Evolutionary conservation across 176 grass and related monocot species (phyloP), one percentile per base, ranked within the genome.

Genomic region (Luzula sylvatica): DNA sequence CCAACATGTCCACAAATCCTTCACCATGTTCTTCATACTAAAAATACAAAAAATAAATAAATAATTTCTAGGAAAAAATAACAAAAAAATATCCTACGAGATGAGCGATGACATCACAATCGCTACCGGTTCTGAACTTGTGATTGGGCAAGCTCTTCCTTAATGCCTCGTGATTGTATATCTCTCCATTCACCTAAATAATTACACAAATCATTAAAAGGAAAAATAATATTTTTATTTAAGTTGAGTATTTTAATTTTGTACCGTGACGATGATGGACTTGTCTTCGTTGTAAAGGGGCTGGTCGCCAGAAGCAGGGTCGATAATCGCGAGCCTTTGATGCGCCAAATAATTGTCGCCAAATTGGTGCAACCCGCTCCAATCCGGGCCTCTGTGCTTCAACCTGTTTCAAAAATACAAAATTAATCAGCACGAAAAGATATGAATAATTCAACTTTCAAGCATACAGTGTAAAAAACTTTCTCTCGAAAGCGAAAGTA

Each of bases 71-170:
- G 28, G 2, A 54, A 14, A 26, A 47, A 14, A 0, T 17, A 9
- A 7, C 18, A 3, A n/a, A n/a, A n/a, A n/a, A n/a, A 12, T 20
- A 61, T 28, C 75, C 82, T 40, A 98, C 93, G 77, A 98, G 72
- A n/a, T 87, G 68, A 47, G 87, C 87, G 71, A 98, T 98, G 52
- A 92, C 81, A 22, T 98, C 93, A 72, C 93, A 92, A 60, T 98
- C 93, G 35, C 93, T 98, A 27, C 93, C 93, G 11, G 86, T 98
- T 58, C 23, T 87, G 75, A 98, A 98, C 53, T 52, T 70, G 65
- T 92, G 81, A 68, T 74, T 44, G 12, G 11, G 23, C 23, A 70
- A 98, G 70, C 53, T 71, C 65, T 98, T 90, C 60, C 82, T 47
- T 32, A 98, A 67, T 23, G 77, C 83, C 65, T 77, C 75, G 78